These are phyloP conservation scores for Phaeoacremonium minimum DNA, from an alignment of 2,329 filamentous ascomycete genomes.

Conservation along the genomic window DNA sequence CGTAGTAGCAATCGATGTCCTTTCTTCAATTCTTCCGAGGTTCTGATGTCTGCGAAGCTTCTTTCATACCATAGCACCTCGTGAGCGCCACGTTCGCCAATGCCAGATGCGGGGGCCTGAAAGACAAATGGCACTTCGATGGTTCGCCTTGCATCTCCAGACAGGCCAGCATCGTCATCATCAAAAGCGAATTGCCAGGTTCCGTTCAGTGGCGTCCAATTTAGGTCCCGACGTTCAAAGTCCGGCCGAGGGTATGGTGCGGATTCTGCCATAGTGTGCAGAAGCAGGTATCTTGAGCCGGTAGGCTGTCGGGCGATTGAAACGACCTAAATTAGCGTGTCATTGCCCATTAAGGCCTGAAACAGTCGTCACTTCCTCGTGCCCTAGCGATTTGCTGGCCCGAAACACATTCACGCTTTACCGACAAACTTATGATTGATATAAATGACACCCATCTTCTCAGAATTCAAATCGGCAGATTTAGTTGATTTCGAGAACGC, in stretches of 20 bases:
- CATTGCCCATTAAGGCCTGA: no score
- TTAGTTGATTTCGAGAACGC: no score
- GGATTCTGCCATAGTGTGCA: no score
- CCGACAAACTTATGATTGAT: no score
- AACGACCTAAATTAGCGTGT: no score
- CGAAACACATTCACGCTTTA: no score
- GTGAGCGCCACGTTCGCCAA: slow-evolving; percentile 57
- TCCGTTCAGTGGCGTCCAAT: slow-evolving; percentile 59
- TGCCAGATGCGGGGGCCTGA: slow-evolving; percentile 59
- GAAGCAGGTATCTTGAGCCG: no score
- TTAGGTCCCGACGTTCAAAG: slow-evolving; percentile 50
- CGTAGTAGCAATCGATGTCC: slow-evolving; percentile 42
- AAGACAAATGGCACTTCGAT: slow-evolving; percentile 65
- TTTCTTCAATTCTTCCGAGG: slow-evolving; percentile 29
- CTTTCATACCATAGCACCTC: slow-evolving; percentile 67
- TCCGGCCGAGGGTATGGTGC: slow-evolving; percentile 58
- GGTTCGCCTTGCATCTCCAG: slow-evolving; percentile 37
- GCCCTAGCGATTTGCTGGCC: no score
- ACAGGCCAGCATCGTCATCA: slow-evolving; percentile 54
- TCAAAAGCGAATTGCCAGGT: slow-evolving; percentile 63
- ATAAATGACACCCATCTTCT: no score
- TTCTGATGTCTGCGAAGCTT: slow-evolving; percentile 43
- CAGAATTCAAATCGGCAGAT: no score
- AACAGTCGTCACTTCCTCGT: no score
- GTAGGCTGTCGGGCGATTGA: no score